phyloP scores from a whole-genome alignment of 371 early-diverging fungal genomes.

The Capillidium rhysosporum region DNA sequence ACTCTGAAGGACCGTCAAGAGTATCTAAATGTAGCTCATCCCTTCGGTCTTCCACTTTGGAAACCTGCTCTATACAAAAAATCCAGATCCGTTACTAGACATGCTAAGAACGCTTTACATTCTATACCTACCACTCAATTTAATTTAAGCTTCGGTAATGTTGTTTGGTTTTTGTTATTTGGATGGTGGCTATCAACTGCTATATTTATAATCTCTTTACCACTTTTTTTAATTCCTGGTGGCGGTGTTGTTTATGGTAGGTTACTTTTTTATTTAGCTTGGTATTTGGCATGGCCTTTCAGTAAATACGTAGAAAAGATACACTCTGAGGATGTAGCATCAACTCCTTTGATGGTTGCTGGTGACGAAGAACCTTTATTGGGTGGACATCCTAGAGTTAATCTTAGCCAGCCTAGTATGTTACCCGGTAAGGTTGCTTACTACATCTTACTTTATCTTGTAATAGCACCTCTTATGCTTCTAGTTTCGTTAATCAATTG shows the following conservation, averaged over 20 bases:
- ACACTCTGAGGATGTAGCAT: constrained; percentile 3
- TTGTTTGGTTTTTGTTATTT: constrained; percentile 66
- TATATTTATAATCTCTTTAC: constrained; percentile 26
- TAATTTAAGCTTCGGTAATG: constrained; percentile 56
- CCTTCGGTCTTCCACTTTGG: constrained; percentile 91
- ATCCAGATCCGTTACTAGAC: constrained; percentile 58
- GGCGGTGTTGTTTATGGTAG: constrained; percentile 29
- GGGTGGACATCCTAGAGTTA: constrained; percentile 6
- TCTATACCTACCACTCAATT: constrained; percentile 36
- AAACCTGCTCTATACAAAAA: constrained; percentile 93
- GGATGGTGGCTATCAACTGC: constrained; percentile 75
- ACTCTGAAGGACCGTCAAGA: constrained; percentile 47
- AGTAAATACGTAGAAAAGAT: constrained; percentile 64
- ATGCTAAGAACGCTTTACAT: constrained; percentile 63
- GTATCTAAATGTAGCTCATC: constrained; percentile 56
- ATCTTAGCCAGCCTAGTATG: constrained; percentile 11
- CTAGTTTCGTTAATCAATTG: constrained; percentile 55
- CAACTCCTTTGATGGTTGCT: background rate
- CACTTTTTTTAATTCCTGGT: constrained; percentile 21
- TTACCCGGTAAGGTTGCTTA: constrained; percentile 43
- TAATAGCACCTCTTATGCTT: constrained; percentile 50
- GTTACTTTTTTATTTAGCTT: constrained; percentile 33
- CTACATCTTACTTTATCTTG: constrained; percentile 20
- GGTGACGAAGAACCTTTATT: constrained; percentile 8
- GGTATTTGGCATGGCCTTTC: constrained; percentile 85